Evolutionary conservation across 108 stramenopile species (phyloP).

Genomic region (Cyclostephanos invisitatus): DNA sequence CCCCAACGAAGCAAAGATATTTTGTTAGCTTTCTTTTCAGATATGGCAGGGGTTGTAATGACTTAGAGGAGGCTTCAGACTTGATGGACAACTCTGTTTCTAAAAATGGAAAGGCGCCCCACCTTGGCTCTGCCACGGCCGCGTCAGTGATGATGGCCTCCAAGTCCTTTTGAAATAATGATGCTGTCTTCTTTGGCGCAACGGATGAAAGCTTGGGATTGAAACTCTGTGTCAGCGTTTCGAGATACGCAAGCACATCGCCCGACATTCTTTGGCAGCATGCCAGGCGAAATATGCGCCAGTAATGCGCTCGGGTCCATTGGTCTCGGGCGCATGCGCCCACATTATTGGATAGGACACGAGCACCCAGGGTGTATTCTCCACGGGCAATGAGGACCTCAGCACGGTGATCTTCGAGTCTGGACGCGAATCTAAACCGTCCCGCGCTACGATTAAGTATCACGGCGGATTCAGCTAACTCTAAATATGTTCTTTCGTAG

Average conservation of each 20-base stretch:
- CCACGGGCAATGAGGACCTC: conserved; percentile 65
- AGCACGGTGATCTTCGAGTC: conserved; percentile 64
- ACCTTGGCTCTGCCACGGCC: conserved; percentile 50
- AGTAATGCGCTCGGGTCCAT: conserved; percentile 75
- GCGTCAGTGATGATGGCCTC: conserved; percentile 60
- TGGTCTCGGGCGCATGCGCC: conserved; percentile 64
- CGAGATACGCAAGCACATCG: conserved; percentile 64
- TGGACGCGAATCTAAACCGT: conserved; percentile 59
- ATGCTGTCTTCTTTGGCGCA: conserved; percentile 60
- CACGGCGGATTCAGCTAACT: conserved; percentile 57
- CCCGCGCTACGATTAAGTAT: conserved; percentile 51
- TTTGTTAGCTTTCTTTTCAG: conserved; percentile 62
- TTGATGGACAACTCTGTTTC: conserved; percentile 58
- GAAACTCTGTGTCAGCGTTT: conserved; percentile 75
- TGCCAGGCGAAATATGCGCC: conserved; percentile 80
- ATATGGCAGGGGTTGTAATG: conserved; percentile 44
- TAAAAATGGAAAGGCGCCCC: conserved; percentile 64
- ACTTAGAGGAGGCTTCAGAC: conserved; percentile 27
- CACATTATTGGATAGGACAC: conserved; percentile 54
- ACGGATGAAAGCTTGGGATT: conserved; percentile 55
- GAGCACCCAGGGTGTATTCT: conserved; percentile 55
- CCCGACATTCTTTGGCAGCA: conserved; percentile 68
- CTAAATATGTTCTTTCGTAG: conserved; percentile 59
- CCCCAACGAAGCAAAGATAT: conserved; percentile 63
- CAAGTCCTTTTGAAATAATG: conserved; percentile 64